phyloP scores from a whole-genome alignment of 345 rosid genomes.

The Rhodamnia argentea region DNA sequence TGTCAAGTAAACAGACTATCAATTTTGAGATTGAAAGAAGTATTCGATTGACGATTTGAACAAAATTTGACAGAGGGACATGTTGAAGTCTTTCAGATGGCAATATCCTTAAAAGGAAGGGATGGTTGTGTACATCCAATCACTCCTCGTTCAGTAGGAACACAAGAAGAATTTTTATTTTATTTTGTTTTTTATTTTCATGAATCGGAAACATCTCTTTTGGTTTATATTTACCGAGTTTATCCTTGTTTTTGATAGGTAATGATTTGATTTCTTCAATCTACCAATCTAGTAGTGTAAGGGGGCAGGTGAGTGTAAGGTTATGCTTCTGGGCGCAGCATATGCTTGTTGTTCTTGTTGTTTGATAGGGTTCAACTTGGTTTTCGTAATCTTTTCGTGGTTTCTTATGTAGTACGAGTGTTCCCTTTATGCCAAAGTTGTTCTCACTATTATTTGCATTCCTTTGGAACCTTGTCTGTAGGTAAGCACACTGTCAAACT shows the following conservation, averaged over 20 bases:
- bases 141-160: not conserved
- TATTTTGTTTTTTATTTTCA: not conserved
- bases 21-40: not conserved
- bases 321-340: not conserved
- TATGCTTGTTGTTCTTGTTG: not conserved
- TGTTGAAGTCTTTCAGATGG: not conserved
- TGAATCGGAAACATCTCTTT: not conserved
- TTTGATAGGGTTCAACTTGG: not conserved
- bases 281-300: not conserved
- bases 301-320: not conserved
- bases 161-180: not conserved
- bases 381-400: not conserved
- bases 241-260: not conserved
- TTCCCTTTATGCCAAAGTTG: not conserved
- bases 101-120: not conserved
- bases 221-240: not conserved
- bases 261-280: not conserved
- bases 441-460: not conserved
- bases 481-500: slow-evolving; percentile 81
- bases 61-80: not conserved
- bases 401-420: not conserved
- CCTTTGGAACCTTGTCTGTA: slow-evolving; percentile 16
- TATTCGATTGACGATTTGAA: not conserved
- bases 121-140: not conserved
- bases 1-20: not conserved